Evolutionary conservation across 2,329 filamentous ascomycete genomes (phyloP).

Genomic region (Talaromyces amestolkiae): DNA sequence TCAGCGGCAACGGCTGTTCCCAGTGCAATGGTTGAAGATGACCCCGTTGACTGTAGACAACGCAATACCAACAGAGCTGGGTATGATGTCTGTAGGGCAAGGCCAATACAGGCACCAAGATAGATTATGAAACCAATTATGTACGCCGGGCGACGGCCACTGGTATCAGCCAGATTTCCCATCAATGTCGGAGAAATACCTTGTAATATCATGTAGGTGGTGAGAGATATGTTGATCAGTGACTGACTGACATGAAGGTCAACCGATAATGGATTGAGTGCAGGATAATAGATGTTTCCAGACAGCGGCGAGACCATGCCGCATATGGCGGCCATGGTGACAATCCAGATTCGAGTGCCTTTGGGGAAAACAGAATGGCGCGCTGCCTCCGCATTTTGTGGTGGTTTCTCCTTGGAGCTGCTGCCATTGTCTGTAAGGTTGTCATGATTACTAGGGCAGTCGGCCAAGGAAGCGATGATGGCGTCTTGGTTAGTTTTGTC

Average conservation of each 20-base stretch:
- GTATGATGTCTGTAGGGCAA: constrained; percentile 37
- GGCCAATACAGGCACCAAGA: constrained; percentile 38
- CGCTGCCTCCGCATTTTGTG: too few relatives aligned
- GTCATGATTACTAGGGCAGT: too few relatives aligned
- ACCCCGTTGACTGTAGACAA: constrained; percentile 37
- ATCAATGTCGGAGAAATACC: constrained; percentile 53
- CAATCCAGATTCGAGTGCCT: constrained; percentile 2
- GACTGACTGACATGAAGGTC: constrained; percentile 40
- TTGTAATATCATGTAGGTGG: constrained; percentile 52
- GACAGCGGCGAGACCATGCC: constrained; percentile 11
- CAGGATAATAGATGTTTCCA: constrained; percentile 46
- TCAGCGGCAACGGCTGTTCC: constrained; percentile 40
- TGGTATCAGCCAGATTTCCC: constrained; percentile 51
- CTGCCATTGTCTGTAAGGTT: too few relatives aligned
- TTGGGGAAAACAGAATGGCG: constrained; percentile 3
- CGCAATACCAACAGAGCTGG: constrained; percentile 35
- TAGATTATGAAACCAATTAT: constrained; percentile 51
- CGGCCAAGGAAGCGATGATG: too few relatives aligned
- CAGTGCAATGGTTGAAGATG: constrained; percentile 41
- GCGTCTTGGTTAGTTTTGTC: too few relatives aligned
- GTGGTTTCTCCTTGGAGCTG: too few relatives aligned
- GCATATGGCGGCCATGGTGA: constrained; percentile 9
- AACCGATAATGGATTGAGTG: constrained; percentile 39
- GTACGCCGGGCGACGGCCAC: constrained; percentile 53
- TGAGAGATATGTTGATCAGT: constrained; percentile 46